Base-by-base conservation (phyloP, 805 yeast species). In the Candida gorgasii region DNA sequence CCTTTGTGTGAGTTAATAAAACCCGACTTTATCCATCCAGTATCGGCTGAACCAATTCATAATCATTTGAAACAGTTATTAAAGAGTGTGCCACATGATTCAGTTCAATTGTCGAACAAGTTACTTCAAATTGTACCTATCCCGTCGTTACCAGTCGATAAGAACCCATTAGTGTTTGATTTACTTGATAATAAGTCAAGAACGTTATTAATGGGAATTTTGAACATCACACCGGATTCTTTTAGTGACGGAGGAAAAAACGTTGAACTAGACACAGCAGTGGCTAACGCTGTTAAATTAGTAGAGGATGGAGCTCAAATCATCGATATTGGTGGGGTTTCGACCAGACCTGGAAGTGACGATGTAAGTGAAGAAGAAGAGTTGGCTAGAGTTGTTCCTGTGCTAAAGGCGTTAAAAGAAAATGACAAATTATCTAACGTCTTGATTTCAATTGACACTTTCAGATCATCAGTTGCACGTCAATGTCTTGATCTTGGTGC, bases 141-240 rank as follows among this genome's bases (percentile, higher is more conserved):
- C 11, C 49, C 69, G 8, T 44, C 57, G 17, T 19, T 43, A 5
- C n/a, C 36, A 5, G n/a, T 30, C 8, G 23, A 32, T 4, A 24
- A 38, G 2, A 54, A 52, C 23, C 52, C 54, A 4, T 48, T 66
- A 34, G 60, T 61, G 24, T 73, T 76, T 51, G 84, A 81, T 53
- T 68, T 75, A 2, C 47, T 70, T 16, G 59, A 65, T 14, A 63
- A 72, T 32, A 61, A 67, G 4, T 58, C 69, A 5, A 66, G 65
- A n/a, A 88, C 97, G 0, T 63, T 73, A 39, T 58, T 89, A 33
- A 93, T 93, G 99, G 93, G 89, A 1, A 83, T 93, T 36, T 63
- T 93, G 49, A 93, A 93, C 55, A 75, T 85, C 15, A 93, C 99
- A 0, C 96, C 97, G 0, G 97, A 93, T 62, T 89, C 97, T 1